Conservation (phyloP, 2,329 filamentous ascomycete genomes). For the Rhytidhysteron rufulum region DNA sequence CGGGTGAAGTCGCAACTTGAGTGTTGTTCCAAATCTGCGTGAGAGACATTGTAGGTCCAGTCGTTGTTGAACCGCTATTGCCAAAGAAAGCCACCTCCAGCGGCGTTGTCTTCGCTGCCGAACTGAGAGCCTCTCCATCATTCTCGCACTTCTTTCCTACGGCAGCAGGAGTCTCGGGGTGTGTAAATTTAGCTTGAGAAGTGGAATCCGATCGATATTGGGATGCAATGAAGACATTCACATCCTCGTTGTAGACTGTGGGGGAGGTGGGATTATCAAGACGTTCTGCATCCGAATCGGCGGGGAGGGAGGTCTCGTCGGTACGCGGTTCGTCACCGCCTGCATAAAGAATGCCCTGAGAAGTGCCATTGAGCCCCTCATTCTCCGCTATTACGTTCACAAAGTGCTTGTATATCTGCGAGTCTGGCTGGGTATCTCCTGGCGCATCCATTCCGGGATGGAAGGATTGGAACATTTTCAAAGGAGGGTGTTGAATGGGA, state of each 20-base stretch:
- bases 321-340: conserved; percentile 14
- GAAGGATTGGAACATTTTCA: conserved; percentile 35
- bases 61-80: not conserved
- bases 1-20: conserved; percentile 43
- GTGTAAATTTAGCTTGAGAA: conserved; percentile 29
- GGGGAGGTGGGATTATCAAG: conserved; percentile 15
- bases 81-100: conserved; percentile 12
- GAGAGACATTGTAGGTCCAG: conserved; percentile 34
- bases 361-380: not conserved
- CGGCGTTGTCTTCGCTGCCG: conserved; percentile 39
- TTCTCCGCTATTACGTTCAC: conserved; percentile 17
- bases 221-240: conserved; percentile 7
- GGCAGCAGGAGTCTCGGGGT: conserved; percentile 41
- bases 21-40: conserved; percentile 46
- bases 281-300: conserved; percentile 2
- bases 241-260: conserved; percentile 23
- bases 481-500: conserved; percentile 13
- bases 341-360: not conserved
- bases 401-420: conserved; percentile 43
- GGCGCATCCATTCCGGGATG: conserved; percentile 30
- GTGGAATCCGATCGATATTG: conserved; percentile 15
- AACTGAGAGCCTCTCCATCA: conserved; percentile 39
- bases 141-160: conserved; percentile 37
- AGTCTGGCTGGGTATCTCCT: conserved; percentile 47
- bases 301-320: conserved; percentile 11